These are phyloP conservation scores for Rugosomyces carneus DNA, from an alignment of 1,284 basidiomycete species.

Conservation along the genomic window DNA sequence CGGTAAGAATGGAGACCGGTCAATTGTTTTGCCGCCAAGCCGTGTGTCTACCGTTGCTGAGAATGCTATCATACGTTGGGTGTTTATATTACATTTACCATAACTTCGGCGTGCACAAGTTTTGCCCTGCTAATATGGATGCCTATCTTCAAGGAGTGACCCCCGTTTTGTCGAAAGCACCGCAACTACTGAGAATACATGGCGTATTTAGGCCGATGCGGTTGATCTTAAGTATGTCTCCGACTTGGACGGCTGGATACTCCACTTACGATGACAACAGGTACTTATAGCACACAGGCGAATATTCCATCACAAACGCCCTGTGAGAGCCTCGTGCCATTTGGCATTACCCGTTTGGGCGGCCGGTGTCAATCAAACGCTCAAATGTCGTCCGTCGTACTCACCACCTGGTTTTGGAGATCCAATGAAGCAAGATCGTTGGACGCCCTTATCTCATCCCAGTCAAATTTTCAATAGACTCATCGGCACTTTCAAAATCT, in stretches of 20 bases:
- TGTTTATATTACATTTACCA: neutral
- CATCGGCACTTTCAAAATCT: neutral
- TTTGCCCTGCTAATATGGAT: neutral
- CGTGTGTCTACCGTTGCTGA: too few relatives aligned
- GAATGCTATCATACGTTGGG: too few relatives aligned
- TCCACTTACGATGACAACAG: neutral
- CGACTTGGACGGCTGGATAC: neutral
- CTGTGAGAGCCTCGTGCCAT: neutral
- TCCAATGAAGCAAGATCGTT: neutral
- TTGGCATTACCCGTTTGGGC: neutral
- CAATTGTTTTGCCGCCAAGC: neutral
- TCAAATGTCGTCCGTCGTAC: neutral
- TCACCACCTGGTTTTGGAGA: neutral
- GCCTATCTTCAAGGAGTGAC: neutral
- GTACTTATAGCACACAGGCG: neutral
- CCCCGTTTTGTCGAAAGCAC: neutral
- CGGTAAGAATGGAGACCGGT: neutral
- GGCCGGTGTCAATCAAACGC: neutral
- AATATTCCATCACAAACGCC: neutral
- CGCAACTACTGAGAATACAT: neutral
- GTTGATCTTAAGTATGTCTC: neutral
- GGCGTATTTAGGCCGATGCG: neutral
- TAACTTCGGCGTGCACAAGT: neutral
- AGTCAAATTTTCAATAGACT: neutral
- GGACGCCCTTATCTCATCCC: neutral